These are phyloP conservation scores for Petasospora fabianii DNA, from an alignment of 1,139 yeast genomes.

Conservation along the genomic window DNA sequence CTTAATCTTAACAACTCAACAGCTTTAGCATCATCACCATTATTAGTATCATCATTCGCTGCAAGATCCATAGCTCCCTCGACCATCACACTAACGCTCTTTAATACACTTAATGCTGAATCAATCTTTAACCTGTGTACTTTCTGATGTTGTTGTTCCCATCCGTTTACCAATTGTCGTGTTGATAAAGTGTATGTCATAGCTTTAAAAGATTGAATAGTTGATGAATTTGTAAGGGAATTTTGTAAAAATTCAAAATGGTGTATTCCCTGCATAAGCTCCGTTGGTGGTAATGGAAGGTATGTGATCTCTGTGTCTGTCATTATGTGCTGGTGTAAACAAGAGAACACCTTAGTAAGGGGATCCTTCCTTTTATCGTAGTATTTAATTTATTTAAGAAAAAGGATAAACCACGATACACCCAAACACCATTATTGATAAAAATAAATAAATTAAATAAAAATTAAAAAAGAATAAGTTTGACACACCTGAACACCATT, in stretches of 20 bases:
- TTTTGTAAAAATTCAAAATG: constrained; percentile 6
- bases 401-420: too few species aligned
- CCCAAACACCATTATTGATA: too few species aligned
- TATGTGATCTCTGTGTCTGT: neutral
- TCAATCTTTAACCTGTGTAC: neutral
- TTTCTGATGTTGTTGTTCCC: constrained; percentile 5
- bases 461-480: too few species aligned
- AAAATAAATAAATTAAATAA: too few species aligned
- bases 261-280: constrained; percentile 2
- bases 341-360: too few species aligned
- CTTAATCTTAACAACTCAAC: constrained; percentile 6
- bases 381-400: too few species aligned
- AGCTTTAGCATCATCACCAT: neutral
- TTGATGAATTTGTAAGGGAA: neutral
- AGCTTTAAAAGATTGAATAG: neutral
- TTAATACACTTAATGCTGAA: neutral
- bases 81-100: constrained; percentile 1
- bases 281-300: constrained; percentile 7
- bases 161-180: constrained; percentile 7
- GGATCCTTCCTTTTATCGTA: too few species aligned
- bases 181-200: constrained; percentile 4
- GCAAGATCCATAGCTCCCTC: neutral
- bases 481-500: too few species aligned
- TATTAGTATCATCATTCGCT: neutral
- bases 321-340: neutral